Evolutionary conservation across 345 rosid species (phyloP), one percentile per base, ranked within the genome.

Genomic region (Aurinia saxatilis): DNA sequence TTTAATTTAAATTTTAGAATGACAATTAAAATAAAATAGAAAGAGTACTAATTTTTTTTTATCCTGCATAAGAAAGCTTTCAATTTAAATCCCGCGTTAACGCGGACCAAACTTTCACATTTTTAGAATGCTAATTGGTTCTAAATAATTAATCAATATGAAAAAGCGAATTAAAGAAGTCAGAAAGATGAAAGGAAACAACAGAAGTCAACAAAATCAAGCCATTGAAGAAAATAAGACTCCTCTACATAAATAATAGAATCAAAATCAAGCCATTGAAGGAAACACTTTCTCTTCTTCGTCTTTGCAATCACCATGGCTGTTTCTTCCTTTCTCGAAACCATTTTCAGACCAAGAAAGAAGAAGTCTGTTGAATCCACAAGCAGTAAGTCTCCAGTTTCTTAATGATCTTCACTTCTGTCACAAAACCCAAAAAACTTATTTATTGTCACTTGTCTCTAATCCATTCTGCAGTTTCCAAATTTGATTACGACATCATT

Each of bases 281-380:
- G 37, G 34, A 21, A 41, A 31, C 46, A 11, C 4, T 11, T 9
- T 40, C 51, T 51, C 60, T 6, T 39, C 36, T 48, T 49, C 23
- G 33, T 51, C 50, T 45, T 14, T 27, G 30, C 30, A 27, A 27
- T 27, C 50, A 6, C 40, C 16, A 53, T 69, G 73, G 67, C 50
- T 4, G 37, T 5, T 7, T 6, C 67, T 53, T 69, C 63, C 5
- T 34, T 70, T 14, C 38, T 70, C 5, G 10, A 38, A 8, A 30
- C 12, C 0, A 1, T 70, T 54, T 70, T 70, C 21, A 27, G 64
- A 31, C 33, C 57, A 48, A 66, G 38, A 59, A 66, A 75, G 69
- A 88, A 82, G 88, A 81, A 76, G 6, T 7, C 56, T 51, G 40
- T 77, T 19, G 57, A 30, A 19, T 27, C 51, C 34, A 12, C 2